Percentiles rank a stretch among this genome's conserved stretches.
phyloP scores from a whole-genome alignment of 2,329 filamentous ascomycete genomes.

The Pestalotiopsis sp. region DNA sequence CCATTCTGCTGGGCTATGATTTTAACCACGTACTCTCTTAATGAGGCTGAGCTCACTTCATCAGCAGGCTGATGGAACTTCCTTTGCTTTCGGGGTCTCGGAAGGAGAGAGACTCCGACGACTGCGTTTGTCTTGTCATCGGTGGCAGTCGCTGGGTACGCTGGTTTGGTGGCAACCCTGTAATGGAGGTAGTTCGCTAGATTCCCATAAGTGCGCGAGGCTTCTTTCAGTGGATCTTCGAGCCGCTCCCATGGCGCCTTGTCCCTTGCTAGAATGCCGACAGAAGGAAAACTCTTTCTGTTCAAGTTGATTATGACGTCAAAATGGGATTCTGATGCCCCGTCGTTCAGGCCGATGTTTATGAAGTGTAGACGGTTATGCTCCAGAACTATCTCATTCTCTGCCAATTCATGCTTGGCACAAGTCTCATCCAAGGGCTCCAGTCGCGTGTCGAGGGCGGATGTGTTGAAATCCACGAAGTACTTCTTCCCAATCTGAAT shows the following conservation, averaged over 20 bases:
- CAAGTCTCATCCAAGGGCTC: background rate
- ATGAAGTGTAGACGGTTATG: background rate
- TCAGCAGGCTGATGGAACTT: background rate
- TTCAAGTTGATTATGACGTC: background rate
- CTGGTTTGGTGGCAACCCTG: background rate
- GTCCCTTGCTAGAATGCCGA: background rate
- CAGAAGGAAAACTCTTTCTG: background rate
- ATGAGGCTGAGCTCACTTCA: background rate
- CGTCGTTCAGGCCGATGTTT: background rate
- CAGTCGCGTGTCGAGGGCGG: background rate
- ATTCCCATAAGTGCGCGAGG: background rate
- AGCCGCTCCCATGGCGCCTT: background rate
- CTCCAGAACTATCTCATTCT: background rate
- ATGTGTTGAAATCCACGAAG: background rate
- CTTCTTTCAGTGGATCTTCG: background rate
- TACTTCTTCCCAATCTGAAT: background rate
- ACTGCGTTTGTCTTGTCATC: background rate
- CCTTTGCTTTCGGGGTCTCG: background rate
- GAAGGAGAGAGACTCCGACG: background rate
- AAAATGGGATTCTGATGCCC: background rate
- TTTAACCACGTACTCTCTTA: background rate
- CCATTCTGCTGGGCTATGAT: background rate
- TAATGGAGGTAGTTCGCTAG: background rate
- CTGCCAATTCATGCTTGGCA: background rate
- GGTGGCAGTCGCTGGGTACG: background rate